Percentiles rank a stretch among this genome's conserved stretches.
Conservation (phyloP, 306 rosid genomes). For the Carpinus fangiana region DNA sequence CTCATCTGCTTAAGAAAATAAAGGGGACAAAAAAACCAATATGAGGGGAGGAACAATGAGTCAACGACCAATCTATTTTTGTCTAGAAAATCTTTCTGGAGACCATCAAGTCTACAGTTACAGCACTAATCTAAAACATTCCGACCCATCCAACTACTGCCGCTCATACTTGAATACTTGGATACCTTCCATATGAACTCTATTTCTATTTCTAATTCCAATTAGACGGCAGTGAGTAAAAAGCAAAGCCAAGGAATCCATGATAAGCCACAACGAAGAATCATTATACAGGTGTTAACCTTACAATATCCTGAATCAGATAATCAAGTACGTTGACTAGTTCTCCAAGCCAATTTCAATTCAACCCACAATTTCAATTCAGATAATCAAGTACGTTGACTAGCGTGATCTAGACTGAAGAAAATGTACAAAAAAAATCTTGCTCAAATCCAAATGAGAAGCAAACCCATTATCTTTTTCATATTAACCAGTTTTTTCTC, state of each 20-base stretch:
- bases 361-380: background rate
- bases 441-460: background rate
- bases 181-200: background rate
- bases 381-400: no score
- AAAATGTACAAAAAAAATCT: background rate
- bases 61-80: background rate
- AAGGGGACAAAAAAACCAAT: no score
- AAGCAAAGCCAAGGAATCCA: background rate
- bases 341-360: background rate
- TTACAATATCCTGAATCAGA: background rate
- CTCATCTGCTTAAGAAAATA: background rate
- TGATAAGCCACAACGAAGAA: background rate
- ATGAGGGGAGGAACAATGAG: no score
- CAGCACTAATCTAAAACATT: background rate
- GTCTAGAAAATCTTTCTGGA: background rate
- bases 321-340: background rate
- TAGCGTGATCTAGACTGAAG: background rate
- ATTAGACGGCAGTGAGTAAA: background rate
- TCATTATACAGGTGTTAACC: background rate
- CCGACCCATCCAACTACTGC: background rate
- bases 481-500: background rate
- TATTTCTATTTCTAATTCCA: background rate
- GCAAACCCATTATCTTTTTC: background rate
- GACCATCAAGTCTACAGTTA: background rate
- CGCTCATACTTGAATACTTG: background rate